Base-by-base conservation (phyloP, 2,329 filamentous ascomycete genomes). In the Pyricularia sp. region DNA sequence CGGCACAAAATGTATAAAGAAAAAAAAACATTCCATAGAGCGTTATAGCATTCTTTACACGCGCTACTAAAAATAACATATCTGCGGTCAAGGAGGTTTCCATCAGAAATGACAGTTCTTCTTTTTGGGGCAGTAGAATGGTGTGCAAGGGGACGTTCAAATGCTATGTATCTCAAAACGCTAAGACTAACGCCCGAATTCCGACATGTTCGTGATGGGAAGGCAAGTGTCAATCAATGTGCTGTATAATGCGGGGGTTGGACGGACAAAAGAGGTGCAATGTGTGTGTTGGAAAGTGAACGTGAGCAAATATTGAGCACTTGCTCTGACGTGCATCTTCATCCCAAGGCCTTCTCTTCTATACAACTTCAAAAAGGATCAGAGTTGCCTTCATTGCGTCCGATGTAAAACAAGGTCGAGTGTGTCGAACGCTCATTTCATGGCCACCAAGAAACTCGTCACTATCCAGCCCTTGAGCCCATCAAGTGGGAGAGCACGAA, bases 351-450 rank as follows among this genome's bases (percentile, higher is more conserved):
- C 74, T 76, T 76, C 75, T 74, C 74, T 76, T 76, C 75, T 74
- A 73, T 66, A 20, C 42, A 71, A 72, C 61, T 76, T 75, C 74
- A 83, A 80, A 81, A 72, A 71, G 74, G 80, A 80, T 98, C 94
- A 98, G 94, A 97, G 92, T 92, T 96, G 90, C 93, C 91, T 90
- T 91, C 86, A 90, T 92, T 88, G 94, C 95, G 94, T 97, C 89
- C 94, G 94, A 92, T 86, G 82, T 82, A 87, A 92, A 96, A 97
- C 93, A 98, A 97, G 94, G 91, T 89, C 86, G 79, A 82, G 86
- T 97, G 94, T 97, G 95, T 92, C 94, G 93, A 92, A 97, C 95
- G 93, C 95, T 90, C 86, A 93, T 93, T 89, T 98, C 95, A 99
- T 87, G 84, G 88, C 91, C 82, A 87, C 42, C 88, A 81, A 81